These are phyloP conservation scores for Trypethelium eluteriae DNA, from an alignment of 495 filamentous ascomycete species.

Conservation along the genomic window DNA sequence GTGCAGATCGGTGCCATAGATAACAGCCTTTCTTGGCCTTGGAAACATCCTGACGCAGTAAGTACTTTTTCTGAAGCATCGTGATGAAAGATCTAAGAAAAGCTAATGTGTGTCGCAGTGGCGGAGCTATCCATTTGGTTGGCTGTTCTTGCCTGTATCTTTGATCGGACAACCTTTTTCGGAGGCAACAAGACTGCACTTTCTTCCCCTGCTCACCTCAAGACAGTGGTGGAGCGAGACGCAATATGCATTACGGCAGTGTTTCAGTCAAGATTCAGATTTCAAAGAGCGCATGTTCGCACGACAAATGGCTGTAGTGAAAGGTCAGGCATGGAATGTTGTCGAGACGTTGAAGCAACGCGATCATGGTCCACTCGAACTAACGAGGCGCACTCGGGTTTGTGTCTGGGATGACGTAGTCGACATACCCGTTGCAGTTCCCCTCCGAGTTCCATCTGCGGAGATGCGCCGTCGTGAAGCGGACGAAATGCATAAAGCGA, in stretches of 20 bases:
- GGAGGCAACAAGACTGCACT: conserved; percentile 83
- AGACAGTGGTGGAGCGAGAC: conserved; percentile 96
- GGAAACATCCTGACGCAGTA: conserved; percentile 96
- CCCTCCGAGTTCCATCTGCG: conserved; percentile 68
- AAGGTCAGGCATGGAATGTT: conserved; percentile 98
- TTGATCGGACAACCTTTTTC: conserved; percentile 95
- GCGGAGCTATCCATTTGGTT: conserved; percentile 93
- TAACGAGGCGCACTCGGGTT: conserved; percentile 81
- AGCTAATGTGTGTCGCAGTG: conserved; percentile 38
- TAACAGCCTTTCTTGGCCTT: conserved; percentile 96
- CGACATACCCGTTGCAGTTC: conserved; percentile 88
- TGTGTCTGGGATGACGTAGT: conserved; percentile 98
- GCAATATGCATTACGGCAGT: conserved; percentile 68
- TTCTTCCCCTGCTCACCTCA: conserved; percentile 85
- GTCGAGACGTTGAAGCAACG: conserved; percentile 88
- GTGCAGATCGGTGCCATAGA: conserved; percentile 79
- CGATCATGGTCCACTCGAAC: conserved; percentile 88
- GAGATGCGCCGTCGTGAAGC: conserved; percentile 59
- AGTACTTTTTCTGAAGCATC: conserved; percentile 25
- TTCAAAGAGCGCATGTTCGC: conserved; percentile 99
- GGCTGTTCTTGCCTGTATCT: conserved; percentile 94
- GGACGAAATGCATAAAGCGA: conserved; percentile 42
- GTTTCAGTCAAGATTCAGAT: conserved; percentile 86
- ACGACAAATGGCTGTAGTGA: conserved; percentile 94
- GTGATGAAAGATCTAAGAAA: conserved; percentile 1